Conservation (phyloP, 179 eudicot genomes). For the Kewa caespitosa region DNA sequence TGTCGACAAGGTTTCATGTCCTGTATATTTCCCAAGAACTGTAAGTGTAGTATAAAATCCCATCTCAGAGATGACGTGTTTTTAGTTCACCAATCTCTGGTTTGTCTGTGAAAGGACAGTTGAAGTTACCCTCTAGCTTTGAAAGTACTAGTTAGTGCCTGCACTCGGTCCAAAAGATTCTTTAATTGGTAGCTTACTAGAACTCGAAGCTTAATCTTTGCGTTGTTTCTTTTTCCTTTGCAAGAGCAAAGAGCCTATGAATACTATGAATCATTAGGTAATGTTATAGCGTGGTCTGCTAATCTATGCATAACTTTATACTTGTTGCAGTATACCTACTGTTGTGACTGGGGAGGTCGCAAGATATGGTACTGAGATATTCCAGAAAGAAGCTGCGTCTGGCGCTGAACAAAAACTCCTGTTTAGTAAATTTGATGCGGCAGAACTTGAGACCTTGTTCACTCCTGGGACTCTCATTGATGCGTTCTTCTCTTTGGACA, state of each 20-base stretch:
- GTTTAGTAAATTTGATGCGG: slow-evolving; percentile 62
- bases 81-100: background rate
- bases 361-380: slow-evolving; percentile 63
- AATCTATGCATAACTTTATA: background rate
- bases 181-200: background rate
- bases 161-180: background rate
- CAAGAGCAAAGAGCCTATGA: background rate
- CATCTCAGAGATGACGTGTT: background rate
- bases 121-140: background rate
- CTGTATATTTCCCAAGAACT: too few species aligned
- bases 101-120: background rate
- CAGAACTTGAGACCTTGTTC: slow-evolving; percentile 65
- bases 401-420: slow-evolving; percentile 51
- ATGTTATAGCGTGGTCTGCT: background rate
- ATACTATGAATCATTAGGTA: background rate
- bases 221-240: background rate
- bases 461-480: slow-evolving; percentile 59
- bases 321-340: slow-evolving; percentile 62
- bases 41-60: background rate
- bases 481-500: slow-evolving; percentile 66
- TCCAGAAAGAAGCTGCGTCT: slow-evolving; percentile 53
- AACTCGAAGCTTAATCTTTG: background rate
- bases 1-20: background rate
- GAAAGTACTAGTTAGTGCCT: background rate
- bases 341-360: slow-evolving; percentile 44